Evolutionary conservation across 257 asterid genomes (phyloP).

Genomic region (Fraxinus excelsior): DNA sequence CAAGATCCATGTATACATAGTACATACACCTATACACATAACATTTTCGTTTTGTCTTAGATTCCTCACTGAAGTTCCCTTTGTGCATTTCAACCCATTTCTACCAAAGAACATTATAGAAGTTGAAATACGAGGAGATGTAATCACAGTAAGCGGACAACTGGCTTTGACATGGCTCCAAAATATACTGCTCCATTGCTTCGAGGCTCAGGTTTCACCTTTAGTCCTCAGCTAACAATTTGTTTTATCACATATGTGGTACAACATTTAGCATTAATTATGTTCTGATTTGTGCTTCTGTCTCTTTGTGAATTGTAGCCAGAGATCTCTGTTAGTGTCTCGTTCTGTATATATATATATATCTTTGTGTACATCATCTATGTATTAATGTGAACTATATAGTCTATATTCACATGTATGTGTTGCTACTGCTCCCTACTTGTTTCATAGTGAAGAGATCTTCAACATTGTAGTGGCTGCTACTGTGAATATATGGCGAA

Average conservation of each 20-base stretch:
- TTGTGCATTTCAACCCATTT: background rate
- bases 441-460: background rate
- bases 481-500: background rate
- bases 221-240: slow-evolving; percentile 17
- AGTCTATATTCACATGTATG: background rate
- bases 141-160: slow-evolving; percentile 53
- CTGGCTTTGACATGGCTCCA: slow-evolving; percentile 74
- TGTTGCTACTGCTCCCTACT: background rate
- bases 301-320: slow-evolving; percentile 12
- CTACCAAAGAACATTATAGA: background rate
- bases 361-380: background rate
- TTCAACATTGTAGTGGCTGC: background rate
- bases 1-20: too few relatives aligned
- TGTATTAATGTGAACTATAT: background rate
- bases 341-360: background rate
- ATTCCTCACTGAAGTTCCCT: background rate
- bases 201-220: slow-evolving; percentile 43
- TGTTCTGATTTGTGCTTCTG: slow-evolving; percentile 18
- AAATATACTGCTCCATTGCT: slow-evolving; percentile 38
- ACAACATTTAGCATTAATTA: slow-evolving; percentile 13
- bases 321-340: background rate
- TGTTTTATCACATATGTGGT: slow-evolving; percentile 12
- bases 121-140: too few relatives aligned
- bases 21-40: too few relatives aligned
- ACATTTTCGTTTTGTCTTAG: too few relatives aligned